Conservation (phyloP, 2,329 filamentous ascomycete genomes). For the Hypoxylon sp. region DNA sequence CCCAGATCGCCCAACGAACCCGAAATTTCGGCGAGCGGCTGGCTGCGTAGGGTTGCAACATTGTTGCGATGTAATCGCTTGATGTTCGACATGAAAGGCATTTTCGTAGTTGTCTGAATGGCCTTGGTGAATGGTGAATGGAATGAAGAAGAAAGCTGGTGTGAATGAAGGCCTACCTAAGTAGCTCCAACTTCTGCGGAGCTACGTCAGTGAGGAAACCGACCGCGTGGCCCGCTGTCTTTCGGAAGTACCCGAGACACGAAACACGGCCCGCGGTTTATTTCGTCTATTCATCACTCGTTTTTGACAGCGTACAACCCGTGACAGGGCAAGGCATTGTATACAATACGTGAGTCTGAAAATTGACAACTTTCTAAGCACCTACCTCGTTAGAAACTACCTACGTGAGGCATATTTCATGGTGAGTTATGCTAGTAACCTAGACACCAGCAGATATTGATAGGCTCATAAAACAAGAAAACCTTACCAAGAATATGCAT, state of each 20-base stretch:
- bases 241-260: slow-evolving; percentile 35
- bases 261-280: not conserved
- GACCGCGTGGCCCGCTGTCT: slow-evolving; percentile 13
- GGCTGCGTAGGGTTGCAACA: slow-evolving; percentile 59
- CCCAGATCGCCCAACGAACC: slow-evolving; percentile 83
- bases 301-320: not conserved
- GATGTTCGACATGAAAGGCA: slow-evolving; percentile 48
- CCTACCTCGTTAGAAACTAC: no score
- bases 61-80: slow-evolving; percentile 59
- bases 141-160: not conserved
- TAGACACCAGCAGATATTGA: not conserved
- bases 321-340: not conserved
- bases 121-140: not conserved
- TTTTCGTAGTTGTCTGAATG: slow-evolving; percentile 21
- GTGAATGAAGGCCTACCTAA: not conserved
- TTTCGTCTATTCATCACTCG: not conserved
- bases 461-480: not conserved
- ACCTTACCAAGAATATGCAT: not conserved
- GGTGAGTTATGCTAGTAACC: no score
- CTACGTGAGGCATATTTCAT: no score
- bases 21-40: slow-evolving; percentile 78
- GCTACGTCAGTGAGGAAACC: slow-evolving; percentile 32
- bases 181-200: slow-evolving; percentile 5
- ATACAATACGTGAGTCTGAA: not conserved
- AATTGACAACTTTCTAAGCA: no score